These are phyloP conservation scores for Fusarium decemcellulare DNA, from an alignment of 2,329 filamentous ascomycete genomes.

Conservation along the genomic window DNA sequence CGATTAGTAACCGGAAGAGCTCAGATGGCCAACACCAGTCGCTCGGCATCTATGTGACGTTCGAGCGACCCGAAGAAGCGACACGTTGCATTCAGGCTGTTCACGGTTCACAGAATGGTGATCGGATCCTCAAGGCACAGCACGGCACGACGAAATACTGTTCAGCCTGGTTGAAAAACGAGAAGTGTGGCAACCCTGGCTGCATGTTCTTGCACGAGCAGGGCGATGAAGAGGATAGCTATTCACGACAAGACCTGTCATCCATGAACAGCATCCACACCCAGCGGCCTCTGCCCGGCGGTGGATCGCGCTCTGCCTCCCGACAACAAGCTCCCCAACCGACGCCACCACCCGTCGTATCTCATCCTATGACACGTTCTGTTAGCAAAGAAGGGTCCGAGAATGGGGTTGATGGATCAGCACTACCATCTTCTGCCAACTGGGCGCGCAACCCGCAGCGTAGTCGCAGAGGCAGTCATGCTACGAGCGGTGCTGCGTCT, in stretches of 20 bases:
- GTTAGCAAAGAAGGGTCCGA: conserved; percentile 84
- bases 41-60: conserved; percentile 98
- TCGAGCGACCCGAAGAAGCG: conserved; percentile 91
- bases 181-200: conserved; percentile 93
- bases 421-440: conserved; percentile 92
- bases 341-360: conserved; percentile 55
- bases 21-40: conserved; percentile 84
- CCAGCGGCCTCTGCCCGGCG: conserved; percentile 74
- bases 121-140: conserved; percentile 84
- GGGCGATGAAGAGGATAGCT: conserved; percentile 98
- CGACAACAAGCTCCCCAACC: conserved; percentile 62
- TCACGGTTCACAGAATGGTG: conserved; percentile 92
- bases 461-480: conserved; percentile 82
- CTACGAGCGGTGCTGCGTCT: conserved; percentile 84
- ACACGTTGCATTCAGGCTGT: conserved; percentile 91
- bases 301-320: conserved; percentile 67
- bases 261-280: conserved; percentile 93
- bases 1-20: conserved; percentile 94
- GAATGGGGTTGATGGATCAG: conserved; percentile 83
- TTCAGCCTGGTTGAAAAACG: conserved; percentile 94
- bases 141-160: conserved; percentile 98
- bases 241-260: conserved; percentile 93
- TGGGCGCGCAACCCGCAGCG: conserved; percentile 84
- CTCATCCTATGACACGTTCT: conserved; percentile 80
- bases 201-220: conserved; percentile 99